Base-by-base conservation (phyloP, 495 filamentous ascomycete species). In the Podospora comata region DNA sequence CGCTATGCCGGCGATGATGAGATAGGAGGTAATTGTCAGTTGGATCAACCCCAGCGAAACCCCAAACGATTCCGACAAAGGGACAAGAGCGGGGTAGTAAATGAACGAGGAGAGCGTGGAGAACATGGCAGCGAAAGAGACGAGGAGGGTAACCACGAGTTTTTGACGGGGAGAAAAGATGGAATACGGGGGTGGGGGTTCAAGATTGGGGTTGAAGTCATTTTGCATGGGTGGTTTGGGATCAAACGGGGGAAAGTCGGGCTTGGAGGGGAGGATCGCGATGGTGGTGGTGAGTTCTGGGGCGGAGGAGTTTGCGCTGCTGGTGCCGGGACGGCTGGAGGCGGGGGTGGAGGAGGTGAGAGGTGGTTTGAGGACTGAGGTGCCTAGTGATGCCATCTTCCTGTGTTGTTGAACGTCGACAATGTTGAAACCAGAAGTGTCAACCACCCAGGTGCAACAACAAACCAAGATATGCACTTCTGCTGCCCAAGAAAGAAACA, bases 61-160 rank as follows among this genome's bases (percentile, higher is more conserved):
- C n/a, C 81, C 32, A 20, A 87, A 77, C 59, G 83, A 79, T 0
- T 68, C 16, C 0, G 84, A 75, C 15, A 89, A 67, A 0, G 75
- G 77, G 2, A 77, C 81, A 27, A 91, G 72, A 0, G 86, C 84
- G 1, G 87, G 88, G 68, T 85, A 88, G 74, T 91, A 91, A 53
- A 90, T 90, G 68, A 54, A 85, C 68, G 13, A 59, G 60, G 53
- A 59, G n/a, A 68, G 60, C 9, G 66, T 68, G 26, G 60, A 64
- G 20, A 68, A 68, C 60, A 68, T 63, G 60, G 61, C 66, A 27
- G 53, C 61, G 54, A 68, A 28, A 15, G 66, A 55, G 60, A 60
- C 61, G 54, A 44, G 60, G 53, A 59, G 18, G 66, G 60, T 7
- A n/a, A 68, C 27, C n/a, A 53, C 28, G 6, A 2, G 62, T 26